Base-by-base conservation (phyloP, 345 rosid genomes). In the Ceriops decandra region DNA sequence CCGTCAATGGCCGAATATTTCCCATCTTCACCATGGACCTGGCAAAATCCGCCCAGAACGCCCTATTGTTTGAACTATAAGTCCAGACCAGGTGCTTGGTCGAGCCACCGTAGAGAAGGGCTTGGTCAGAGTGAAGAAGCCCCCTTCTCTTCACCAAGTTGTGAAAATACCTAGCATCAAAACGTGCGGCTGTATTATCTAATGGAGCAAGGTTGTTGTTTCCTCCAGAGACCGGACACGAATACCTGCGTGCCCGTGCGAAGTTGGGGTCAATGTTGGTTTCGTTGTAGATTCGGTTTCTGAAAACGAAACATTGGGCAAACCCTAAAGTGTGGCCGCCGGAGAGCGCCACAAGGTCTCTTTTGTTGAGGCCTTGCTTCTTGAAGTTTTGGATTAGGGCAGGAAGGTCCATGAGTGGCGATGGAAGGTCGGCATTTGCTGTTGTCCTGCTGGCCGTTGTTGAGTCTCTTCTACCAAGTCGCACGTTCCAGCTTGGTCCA, bases 11-110 rank as follows among this genome's bases (percentile, higher is more conserved):
- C 38, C 77, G 76, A 16, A 87, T 79, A 31, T 81, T 84, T 19
- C 87, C 89, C 92, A 87, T 83, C 70, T 74, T 84, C 35, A 87
- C 26, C 80, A 87, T 85, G 0, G 89, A 82, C n/a, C 63, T 49
- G 0, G 71, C 74, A 46, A 84, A 88, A 72, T 81, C 84, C 5
- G 28, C 9, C 59, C 52, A 75, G 20, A 85, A 88, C 1, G 60
- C 78, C 16, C 53, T 51, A 0, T 53, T 54, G 33, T 77, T 20
- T 0, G 6, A 0, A 31, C 72, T 71, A 7, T 85, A 84, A 15
- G 31, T 73, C 69, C 42, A 71, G 1, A 84, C 88, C 2, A 81
- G 65, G 0, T 13, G 51, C 11, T 80, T 68, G 0, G 83, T 83
- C 0, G 86, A 80, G 8, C 80, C 83, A 2, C 81, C 88, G 24